These are phyloP conservation scores for Cystobasidium onofrii DNA, from an alignment of 768 basidiomycete genomes.

Conservation along the genomic window DNA sequence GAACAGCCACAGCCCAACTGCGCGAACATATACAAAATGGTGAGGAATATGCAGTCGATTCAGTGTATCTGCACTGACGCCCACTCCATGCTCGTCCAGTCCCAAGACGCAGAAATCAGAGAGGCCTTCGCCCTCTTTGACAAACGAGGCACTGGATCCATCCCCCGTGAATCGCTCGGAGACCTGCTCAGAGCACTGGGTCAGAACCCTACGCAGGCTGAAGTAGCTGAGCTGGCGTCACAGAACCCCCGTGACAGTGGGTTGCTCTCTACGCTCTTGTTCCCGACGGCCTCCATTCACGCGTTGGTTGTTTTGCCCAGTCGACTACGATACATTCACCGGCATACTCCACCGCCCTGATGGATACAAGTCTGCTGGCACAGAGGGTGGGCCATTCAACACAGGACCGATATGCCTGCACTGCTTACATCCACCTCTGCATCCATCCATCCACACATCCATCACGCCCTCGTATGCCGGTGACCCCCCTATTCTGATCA, in stretches of 20 bases:
- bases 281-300: background rate
- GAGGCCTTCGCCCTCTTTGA: slow-evolving; percentile 65
- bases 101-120: slow-evolving; percentile 31
- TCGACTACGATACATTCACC: slow-evolving; percentile 87
- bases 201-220: slow-evolving; percentile 99
- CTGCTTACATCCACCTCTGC: background rate
- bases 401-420: background rate
- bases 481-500: background rate
- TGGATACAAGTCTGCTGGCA: slow-evolving; percentile 94
- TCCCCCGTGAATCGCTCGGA: slow-evolving; percentile 78
- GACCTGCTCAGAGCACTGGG: slow-evolving; percentile 88
- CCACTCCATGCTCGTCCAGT: background rate
- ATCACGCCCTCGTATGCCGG: background rate
- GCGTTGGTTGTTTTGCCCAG: slow-evolving; percentile 47
- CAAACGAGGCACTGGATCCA: slow-evolving; percentile 84
- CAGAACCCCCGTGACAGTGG: slow-evolving; percentile 68
- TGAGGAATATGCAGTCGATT: background rate
- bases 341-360: slow-evolving; percentile 86
- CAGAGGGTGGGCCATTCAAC: slow-evolving; percentile 59
- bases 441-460: background rate
- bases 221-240: slow-evolving; percentile 72
- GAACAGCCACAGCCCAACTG: background rate
- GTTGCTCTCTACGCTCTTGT: slow-evolving; percentile 35
- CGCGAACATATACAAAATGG: background rate
- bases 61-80: background rate